Percentiles rank a stretch among this genome's conserved stretches.
These are phyloP conservation scores for Rhizophagus sp. DNA, from an alignment of 192 early-diverging fungal species.

Conservation along the genomic window DNA sequence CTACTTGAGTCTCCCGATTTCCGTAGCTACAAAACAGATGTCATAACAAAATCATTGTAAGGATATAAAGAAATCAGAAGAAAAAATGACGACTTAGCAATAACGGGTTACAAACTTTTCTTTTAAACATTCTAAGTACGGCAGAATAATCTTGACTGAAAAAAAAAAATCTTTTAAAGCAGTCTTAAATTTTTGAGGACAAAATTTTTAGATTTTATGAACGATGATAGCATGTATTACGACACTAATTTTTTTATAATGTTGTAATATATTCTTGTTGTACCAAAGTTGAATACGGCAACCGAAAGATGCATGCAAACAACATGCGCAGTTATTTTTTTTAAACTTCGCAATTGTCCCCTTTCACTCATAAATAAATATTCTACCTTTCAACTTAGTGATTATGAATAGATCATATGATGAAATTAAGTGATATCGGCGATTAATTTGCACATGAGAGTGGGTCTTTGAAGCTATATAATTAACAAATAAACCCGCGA, in stretches of 20 bases:
- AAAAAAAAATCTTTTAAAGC: not conserved
- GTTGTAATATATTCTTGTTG: not conserved
- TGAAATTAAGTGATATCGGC: not conserved
- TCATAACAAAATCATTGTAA: not conserved
- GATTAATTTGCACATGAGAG: too few relatives aligned
- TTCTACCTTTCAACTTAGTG: not conserved
- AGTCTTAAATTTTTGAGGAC: not conserved
- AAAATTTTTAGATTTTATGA: not conserved
- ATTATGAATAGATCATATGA: not conserved
- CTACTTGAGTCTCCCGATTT: slow-evolving; percentile 23
- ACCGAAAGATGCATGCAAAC: not conserved
- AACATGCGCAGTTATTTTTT: not conserved
- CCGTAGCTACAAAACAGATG: slow-evolving; percentile 20
- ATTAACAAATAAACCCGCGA: not conserved
- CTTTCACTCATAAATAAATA: not conserved
- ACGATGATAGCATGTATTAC: slow-evolving; percentile 15
- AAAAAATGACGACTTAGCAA: not conserved
- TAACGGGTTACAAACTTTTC: slow-evolving; percentile 10
- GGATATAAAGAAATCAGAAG: not conserved
- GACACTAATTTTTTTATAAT: not conserved
- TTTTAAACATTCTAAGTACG: not conserved
- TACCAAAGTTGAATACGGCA: not conserved
- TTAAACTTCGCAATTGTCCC: not conserved
- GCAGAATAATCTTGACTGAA: not conserved
- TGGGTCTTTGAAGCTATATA: too few relatives aligned